Evolutionary conservation across 176 grass and related monocot species (phyloP).

Genomic region (Carex kokanica): DNA sequence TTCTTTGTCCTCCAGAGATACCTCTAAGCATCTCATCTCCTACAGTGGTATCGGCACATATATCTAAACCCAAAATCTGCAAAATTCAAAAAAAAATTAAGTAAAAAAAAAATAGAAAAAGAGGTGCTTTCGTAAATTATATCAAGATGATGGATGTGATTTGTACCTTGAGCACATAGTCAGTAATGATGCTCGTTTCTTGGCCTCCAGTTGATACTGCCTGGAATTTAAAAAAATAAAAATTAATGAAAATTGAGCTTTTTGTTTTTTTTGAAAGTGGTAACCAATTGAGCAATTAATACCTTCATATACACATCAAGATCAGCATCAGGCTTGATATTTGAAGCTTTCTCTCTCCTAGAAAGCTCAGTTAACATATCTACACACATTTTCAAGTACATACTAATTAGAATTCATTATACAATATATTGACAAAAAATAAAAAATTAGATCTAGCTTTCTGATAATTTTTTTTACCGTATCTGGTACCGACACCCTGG

Average conservation of each 20-base stretch:
- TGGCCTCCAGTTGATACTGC: conserved; percentile 40
- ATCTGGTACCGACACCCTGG: conserved; percentile 72
- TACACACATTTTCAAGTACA: conserved; percentile 14
- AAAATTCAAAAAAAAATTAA: conserved; percentile 19
- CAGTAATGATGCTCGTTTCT: conserved; percentile 50
- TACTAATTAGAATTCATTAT: conserved; percentile 19
- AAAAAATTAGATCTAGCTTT: background rate
- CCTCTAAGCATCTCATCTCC: conserved; percentile 64
- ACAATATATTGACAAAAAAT: background rate
- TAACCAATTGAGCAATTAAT: background rate
- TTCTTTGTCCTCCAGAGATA: conserved; percentile 54
- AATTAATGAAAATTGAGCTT: background rate
- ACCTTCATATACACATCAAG: conserved; percentile 68
- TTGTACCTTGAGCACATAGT: conserved; percentile 53
- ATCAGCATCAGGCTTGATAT: conserved; percentile 55
- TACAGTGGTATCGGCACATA: conserved; percentile 56
- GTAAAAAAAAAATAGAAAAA: background rate
- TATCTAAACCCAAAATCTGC: conserved; percentile 59
- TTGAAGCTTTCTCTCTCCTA: conserved; percentile 53
- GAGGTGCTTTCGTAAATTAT: background rate
- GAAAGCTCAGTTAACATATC: conserved; percentile 65
- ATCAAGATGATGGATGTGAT: background rate
- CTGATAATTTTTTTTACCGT: conserved; percentile 35
- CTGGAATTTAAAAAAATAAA: conserved; percentile 25
- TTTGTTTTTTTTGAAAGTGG: background rate